Evolutionary conservation across 257 asterid species (phyloP), one percentile per base, ranked within the genome.

Genomic region (Ehretia macrophylla): DNA sequence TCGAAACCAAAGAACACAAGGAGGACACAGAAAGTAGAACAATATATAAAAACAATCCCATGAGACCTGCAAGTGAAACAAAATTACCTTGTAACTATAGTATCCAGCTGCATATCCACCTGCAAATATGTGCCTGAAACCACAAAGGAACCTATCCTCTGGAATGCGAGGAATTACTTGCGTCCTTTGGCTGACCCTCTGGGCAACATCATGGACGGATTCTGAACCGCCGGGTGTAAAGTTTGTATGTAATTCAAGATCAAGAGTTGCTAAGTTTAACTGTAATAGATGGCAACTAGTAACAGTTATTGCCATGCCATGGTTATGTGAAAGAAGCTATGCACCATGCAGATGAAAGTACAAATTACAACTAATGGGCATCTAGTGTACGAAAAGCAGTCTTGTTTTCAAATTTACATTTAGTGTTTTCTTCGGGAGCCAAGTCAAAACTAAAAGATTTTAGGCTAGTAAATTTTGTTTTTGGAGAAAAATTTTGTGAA

Each of bases 71-170:
- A 3, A 27, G 4, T 1, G 35, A 6, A 27, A 27, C 35, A 6
- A 27, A 1, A 27, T 42, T 10, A 93, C 99, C 99, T 89, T 86
- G 84, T 93, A 93, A 76, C 99, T 93, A 76, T 93, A 93, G 81
- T 93, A 93, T 62, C 99, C 99, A 63, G 99, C 99, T 45, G 97
- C 97, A 72, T 89, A 93, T 72, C 95, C 97, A 72, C 96, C 96
- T 16, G 85, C 96, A 81, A 93, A 93, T 55, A 93, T 89, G 82
- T 93, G 99, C 67, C 88, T 84, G 56, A 93, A 93, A 68, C 96
- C 63, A 56, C 95, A 82, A 23, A 93, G 99, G 82, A 93, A 93
- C 67, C 76, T 82, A 72, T 93, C 96, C 49, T 88, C 95, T 16
- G 91, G 82, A 62, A 89, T 87, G 53, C 96, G 91, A 65, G 89